Evolutionary conservation across 2,329 filamentous ascomycete species (phyloP).

Genomic region (Ophiocordyceps unilateralis): DNA sequence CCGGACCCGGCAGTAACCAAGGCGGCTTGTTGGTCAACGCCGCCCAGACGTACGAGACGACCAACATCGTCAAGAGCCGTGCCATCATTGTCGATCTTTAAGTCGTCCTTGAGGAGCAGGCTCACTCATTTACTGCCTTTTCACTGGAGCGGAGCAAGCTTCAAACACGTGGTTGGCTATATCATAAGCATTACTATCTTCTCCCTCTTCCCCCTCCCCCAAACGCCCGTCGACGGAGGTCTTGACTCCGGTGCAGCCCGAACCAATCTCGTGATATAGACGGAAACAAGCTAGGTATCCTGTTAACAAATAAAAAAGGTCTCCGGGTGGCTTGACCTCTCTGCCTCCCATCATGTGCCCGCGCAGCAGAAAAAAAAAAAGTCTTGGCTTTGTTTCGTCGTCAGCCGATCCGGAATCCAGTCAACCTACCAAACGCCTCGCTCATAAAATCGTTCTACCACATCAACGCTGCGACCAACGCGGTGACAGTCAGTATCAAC

Average conservation of each 20-base stretch:
- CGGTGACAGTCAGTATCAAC: background rate
- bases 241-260: no score
- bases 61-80: slow-evolving; percentile 27
- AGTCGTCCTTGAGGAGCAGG: background rate
- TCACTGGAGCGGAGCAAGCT: no score
- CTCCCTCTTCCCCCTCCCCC: no score
- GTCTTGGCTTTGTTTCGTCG: background rate
- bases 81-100: slow-evolving; percentile 19
- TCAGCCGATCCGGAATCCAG: background rate
- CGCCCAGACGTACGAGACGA: slow-evolving; percentile 35
- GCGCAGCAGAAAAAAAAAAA: no score
- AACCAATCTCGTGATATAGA: no score
- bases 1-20: slow-evolving; percentile 29
- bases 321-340: background rate
- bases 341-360: background rate
- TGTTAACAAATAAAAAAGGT: background rate
- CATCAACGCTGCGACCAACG: background rate
- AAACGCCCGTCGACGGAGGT: no score
- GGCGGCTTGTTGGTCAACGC: slow-evolving; percentile 40
- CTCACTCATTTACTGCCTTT: no score
- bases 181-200: no score
- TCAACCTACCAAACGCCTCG: background rate
- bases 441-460: background rate
- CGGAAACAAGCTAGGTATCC: background rate
- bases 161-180: no score